Conservation (phyloP, 108 stramenopile species). For the Seminavis robusta region DNA sequence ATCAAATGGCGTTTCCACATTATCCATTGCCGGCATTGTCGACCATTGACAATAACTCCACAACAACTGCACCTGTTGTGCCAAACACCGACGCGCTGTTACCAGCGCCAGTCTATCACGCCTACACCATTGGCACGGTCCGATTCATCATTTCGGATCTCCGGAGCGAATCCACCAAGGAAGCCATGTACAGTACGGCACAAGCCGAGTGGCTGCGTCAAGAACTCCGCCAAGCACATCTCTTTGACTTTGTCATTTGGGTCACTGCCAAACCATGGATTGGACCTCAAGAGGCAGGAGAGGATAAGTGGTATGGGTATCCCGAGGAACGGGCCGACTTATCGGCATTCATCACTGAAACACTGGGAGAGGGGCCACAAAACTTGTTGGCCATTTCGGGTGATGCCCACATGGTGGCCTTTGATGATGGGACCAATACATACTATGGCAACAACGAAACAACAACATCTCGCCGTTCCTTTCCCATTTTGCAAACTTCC, state of each 20-base stretch:
- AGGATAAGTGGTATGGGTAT: slow-evolving; percentile 48
- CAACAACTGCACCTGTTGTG: not conserved
- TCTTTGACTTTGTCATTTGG: slow-evolving; percentile 64
- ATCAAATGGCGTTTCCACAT: slow-evolving; percentile 39
- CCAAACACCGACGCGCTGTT: too few relatives aligned
- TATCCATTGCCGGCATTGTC: slow-evolving; percentile 3
- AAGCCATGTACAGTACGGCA: slow-evolving; percentile 23
- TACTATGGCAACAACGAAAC: slow-evolving; percentile 28
- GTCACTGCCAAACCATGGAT: slow-evolving; percentile 52
- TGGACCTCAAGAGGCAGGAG: slow-evolving; percentile 22
- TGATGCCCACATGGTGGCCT: slow-evolving; percentile 62
- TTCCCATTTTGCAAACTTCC: slow-evolving; percentile 53
- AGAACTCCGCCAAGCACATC: slow-evolving; percentile 31
- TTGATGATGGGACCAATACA: slow-evolving; percentile 54
- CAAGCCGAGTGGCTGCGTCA: slow-evolving; percentile 47
- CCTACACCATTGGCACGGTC: slow-evolving; percentile 58
- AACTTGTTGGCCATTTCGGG: slow-evolving; percentile 46
- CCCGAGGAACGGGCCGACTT: slow-evolving; percentile 18
- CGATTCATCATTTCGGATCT: slow-evolving; percentile 56
- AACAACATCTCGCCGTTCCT: slow-evolving; percentile 21
- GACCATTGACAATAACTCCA: not conserved
- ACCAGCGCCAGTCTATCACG: slow-evolving; percentile 51
- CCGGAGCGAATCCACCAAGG: slow-evolving; percentile 33
- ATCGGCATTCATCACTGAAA: slow-evolving; percentile 28
- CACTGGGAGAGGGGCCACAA: too few relatives aligned